Base-by-base conservation (phyloP, 257 asterid genomes). In the Catharanthus roseus region DNA sequence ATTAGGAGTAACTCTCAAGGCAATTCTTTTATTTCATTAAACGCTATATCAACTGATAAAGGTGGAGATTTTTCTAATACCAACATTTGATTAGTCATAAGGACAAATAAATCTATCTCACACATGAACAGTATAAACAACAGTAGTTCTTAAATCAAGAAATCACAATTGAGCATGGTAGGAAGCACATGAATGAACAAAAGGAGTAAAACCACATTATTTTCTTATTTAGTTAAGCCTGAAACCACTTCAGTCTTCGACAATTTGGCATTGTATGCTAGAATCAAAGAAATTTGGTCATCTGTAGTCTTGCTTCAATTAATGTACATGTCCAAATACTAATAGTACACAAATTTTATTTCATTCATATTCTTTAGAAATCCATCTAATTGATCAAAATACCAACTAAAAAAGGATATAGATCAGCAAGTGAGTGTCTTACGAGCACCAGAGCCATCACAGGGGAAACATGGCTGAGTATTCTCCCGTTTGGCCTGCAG, bases 381-480 rank as follows among this genome's bases (percentile, higher is more conserved):
- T 60, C 23, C 47, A 58, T 19, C 13, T 3, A 60, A 19, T 19
- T 45, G 41, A 42, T 42, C 47, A 42, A 42, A 38, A 38, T n/a
- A 38, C 5, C 42, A 38, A 38, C 42, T 38, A 38, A 38, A 8
- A 38, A 38, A 38, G 42, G 42, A 58, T 15, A 16, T 28, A 23
- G 67, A n/a, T n/a, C n/a, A 69, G 62, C 28, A 62, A 33, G n/a
- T 24, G 80, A 73, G 74, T 21, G 10, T 80, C 96, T 86, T 85
- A 93, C 97, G 99, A 77, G 99, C 89, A 31, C 97, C 99, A 31
- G 87, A 60, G 75, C 99, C 99, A 31, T 67, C 74, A 81, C 99
- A 93, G 84, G 99, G 97, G 72, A 93, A 93, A 83, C 99, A 93
- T 7, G 96, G 82, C 81, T 93, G 99, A 28, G 96, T 91, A 68